Evolutionary conservation across 2,329 filamentous ascomycete genomes (phyloP).

Genomic region (Talaromyces sp.): DNA sequence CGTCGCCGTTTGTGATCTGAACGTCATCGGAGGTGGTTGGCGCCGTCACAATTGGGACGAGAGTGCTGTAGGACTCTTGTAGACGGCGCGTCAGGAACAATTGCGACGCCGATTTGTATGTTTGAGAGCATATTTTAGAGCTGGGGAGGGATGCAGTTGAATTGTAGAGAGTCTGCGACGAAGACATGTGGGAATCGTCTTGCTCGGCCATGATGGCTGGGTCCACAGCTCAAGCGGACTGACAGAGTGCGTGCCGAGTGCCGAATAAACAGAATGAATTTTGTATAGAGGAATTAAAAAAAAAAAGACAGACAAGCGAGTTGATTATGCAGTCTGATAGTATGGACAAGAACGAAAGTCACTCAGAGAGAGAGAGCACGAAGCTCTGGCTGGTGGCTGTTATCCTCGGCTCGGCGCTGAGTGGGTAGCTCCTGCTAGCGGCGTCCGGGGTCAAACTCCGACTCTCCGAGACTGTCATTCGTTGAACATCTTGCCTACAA

Average conservation of each 20-base stretch:
- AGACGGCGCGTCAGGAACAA: conserved; percentile 91
- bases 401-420: conserved; percentile 13
- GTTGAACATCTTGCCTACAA: not conserved
- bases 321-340: not conserved
- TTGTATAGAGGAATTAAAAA: not conserved
- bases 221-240: not conserved
- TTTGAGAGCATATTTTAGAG: conserved; percentile 68
- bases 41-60: conserved; percentile 74
- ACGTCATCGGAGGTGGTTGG: conserved; percentile 29
- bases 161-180: conserved; percentile 61
- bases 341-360: not conserved
- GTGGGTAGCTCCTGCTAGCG: conserved; percentile 4
- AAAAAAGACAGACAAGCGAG: too few species aligned
- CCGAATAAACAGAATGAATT: not conserved
- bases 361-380: not conserved
- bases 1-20: conserved; percentile 43
- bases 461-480: not conserved
- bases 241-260: not conserved
- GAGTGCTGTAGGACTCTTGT: conserved; percentile 80
- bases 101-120: conserved; percentile 89
- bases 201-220: conserved; percentile 31
- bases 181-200: conserved; percentile 29
- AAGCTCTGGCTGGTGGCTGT: not conserved
- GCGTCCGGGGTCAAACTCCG: not conserved
- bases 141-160: conserved; percentile 56